Percentiles rank a stretch among this genome's conserved stretches.
Conservation (phyloP, 2,329 filamentous ascomycete species). For the Trichoderma harzianum region DNA sequence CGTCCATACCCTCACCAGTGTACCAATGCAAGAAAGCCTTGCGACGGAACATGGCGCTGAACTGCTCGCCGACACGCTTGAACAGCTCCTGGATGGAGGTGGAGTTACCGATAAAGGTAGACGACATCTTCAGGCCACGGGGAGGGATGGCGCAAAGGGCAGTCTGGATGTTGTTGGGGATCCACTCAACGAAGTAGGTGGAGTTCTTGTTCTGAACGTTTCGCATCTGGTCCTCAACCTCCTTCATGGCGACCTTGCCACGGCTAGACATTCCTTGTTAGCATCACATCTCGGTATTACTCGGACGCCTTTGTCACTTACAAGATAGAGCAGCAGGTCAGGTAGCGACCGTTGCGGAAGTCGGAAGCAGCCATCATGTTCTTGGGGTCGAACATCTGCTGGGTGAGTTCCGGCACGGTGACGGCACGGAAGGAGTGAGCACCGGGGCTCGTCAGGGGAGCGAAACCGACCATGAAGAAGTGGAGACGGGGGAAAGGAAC, state of each 20-base stretch:
- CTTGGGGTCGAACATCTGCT: slow-evolving; percentile 99
- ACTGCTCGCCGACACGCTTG: slow-evolving; percentile 99
- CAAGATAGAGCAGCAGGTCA: slow-evolving; percentile 99
- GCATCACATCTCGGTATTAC: not conserved
- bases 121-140: slow-evolving; percentile 97
- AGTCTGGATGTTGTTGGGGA: slow-evolving; percentile 99
- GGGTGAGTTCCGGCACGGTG: slow-evolving; percentile 95
- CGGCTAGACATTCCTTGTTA: slow-evolving; percentile 54
- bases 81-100: slow-evolving; percentile 99
- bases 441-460: slow-evolving; percentile 83
- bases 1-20: slow-evolving; percentile 99
- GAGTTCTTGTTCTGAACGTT: slow-evolving; percentile 99
- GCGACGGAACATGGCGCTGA: slow-evolving; percentile 99
- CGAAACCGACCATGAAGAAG: slow-evolving; percentile 99
- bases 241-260: slow-evolving; percentile 99
- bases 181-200: slow-evolving; percentile 99
- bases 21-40: slow-evolving; percentile 99
- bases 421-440: slow-evolving; percentile 96
- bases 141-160: slow-evolving; percentile 98
- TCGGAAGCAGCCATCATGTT: slow-evolving; percentile 99
- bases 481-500: slow-evolving; percentile 99
- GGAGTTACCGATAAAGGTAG: slow-evolving; percentile 98
- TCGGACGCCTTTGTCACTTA: slow-evolving; percentile 40
- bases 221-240: slow-evolving; percentile 99
- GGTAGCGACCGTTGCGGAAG: slow-evolving; percentile 99